Evolutionary conservation across 139 green algal genomes (phyloP).

Genomic region (Chlorella ohadii): DNA sequence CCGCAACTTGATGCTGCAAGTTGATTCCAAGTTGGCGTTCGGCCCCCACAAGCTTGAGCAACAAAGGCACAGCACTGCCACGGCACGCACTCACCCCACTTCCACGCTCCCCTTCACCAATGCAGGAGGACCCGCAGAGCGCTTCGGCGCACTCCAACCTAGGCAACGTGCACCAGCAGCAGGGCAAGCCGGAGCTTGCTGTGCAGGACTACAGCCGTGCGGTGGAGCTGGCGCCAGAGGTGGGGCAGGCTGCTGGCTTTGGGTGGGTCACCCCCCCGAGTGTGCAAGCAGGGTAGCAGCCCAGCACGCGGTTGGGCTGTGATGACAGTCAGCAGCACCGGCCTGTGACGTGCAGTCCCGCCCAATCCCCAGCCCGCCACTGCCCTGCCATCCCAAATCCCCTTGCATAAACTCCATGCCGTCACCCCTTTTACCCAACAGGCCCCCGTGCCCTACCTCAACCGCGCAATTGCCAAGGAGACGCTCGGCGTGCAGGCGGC

Average conservation of each 20-base stretch:
- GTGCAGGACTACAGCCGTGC: constrained; percentile 33
- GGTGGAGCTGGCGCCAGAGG: constrained; percentile 31
- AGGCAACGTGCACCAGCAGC: constrained; percentile 48
- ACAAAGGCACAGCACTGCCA: too few species aligned
- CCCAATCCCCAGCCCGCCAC: not conserved
- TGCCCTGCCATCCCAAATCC: not conserved
- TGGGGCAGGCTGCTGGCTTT: not conserved
- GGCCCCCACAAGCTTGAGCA: too few species aligned
- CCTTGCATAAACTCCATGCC: too few species aligned
- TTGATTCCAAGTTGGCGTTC: too few species aligned
- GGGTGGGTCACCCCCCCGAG: too few species aligned
- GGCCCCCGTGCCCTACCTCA: constrained; percentile 44
- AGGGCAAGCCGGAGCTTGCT: constrained; percentile 10
- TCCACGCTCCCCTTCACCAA: not conserved
- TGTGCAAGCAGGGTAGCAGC: too few species aligned
- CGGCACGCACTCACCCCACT: not conserved
- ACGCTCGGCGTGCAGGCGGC: constrained; percentile 22
- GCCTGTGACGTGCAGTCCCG: not conserved
- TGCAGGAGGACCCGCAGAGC: not conserved
- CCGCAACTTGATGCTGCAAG: too few species aligned
- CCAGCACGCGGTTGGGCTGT: too few species aligned
- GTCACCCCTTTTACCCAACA: not conserved
- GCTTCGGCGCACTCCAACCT: constrained; percentile 15
- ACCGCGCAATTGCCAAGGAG: constrained; percentile 35
- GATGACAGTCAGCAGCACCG: not conserved